Evolutionary conservation across 192 early-diverging fungal genomes (phyloP).

Genomic region (Bifiguratus adelaidae): DNA sequence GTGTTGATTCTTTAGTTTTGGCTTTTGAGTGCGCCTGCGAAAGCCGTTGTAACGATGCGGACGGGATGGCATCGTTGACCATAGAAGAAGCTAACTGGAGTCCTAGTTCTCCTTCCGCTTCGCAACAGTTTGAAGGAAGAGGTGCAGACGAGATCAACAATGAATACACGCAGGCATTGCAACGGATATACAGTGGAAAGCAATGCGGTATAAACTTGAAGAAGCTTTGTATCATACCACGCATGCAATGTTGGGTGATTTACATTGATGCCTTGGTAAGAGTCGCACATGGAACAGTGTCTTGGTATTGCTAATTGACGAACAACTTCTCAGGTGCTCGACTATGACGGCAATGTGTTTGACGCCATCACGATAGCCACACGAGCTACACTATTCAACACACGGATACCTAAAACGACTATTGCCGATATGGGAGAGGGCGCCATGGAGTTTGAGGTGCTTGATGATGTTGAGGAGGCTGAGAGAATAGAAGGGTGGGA

Average conservation of each 20-base stretch:
- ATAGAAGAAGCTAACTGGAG: too few species aligned
- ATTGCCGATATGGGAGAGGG: constrained; percentile 76
- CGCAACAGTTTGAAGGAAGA: constrained; percentile 68
- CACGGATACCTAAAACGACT: constrained; percentile 72
- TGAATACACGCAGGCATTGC: constrained; percentile 74
- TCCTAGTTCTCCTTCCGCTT: constrained; percentile 67
- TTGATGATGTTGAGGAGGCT: constrained; percentile 81
- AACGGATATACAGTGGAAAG: constrained; percentile 67
- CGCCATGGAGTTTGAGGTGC: constrained; percentile 83
- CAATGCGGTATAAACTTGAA: constrained; percentile 79
- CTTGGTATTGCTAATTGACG: constrained; percentile 2
- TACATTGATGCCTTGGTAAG: constrained; percentile 79
- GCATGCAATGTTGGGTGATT: constrained; percentile 82
- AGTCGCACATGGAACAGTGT: background rate
- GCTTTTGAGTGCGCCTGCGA: background rate
- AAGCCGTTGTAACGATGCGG: background rate
- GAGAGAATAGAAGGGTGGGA: constrained; percentile 67
- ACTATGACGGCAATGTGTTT: constrained; percentile 77
- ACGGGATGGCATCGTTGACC: too few species aligned
- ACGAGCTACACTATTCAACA: constrained; percentile 82
- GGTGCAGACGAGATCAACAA: constrained; percentile 78
- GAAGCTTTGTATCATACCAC: constrained; percentile 84
- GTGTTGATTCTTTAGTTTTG: background rate
- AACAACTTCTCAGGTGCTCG: constrained; percentile 43
- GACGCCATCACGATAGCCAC: constrained; percentile 82